phyloP scores from a whole-genome alignment of 805 yeast genomes.

The Kluyveromyces siamensis region DNA sequence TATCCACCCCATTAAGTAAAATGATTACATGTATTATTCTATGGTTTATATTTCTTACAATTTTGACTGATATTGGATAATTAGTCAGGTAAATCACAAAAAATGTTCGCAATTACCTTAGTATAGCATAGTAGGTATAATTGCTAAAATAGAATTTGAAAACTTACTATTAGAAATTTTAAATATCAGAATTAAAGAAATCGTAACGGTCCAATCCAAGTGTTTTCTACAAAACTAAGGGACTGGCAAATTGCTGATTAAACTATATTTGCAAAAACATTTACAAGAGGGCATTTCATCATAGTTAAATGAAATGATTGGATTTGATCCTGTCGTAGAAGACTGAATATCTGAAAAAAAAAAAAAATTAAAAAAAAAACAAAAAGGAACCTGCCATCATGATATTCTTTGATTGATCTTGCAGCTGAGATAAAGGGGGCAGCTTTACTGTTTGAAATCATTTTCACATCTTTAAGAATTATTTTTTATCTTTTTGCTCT shows the following conservation, averaged over 20 bases:
- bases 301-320: not conserved
- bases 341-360: not conserved
- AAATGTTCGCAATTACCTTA: too few species aligned
- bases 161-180: not conserved
- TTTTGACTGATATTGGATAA: too few species aligned
- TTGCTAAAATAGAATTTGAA: too few species aligned
- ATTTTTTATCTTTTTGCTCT: too few species aligned
- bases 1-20: too few species aligned
- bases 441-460: not conserved
- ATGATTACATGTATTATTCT: too few species aligned
- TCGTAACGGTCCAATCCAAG: not conserved
- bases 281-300: not conserved
- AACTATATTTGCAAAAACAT: not conserved
- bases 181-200: not conserved
- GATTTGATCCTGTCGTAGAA: not conserved
- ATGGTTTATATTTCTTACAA: too few species aligned
- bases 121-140: too few species aligned
- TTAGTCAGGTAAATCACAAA: too few species aligned
- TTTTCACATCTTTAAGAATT: not conserved
- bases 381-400: constrained; percentile 12
- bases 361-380: constrained; percentile 8
- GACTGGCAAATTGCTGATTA: not conserved
- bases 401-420: not conserved
- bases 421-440: not conserved
- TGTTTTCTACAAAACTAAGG: not conserved